Evolutionary conservation across 2,329 filamentous ascomycete genomes (phyloP).

Genomic region (Apiospora arundinis): DNA sequence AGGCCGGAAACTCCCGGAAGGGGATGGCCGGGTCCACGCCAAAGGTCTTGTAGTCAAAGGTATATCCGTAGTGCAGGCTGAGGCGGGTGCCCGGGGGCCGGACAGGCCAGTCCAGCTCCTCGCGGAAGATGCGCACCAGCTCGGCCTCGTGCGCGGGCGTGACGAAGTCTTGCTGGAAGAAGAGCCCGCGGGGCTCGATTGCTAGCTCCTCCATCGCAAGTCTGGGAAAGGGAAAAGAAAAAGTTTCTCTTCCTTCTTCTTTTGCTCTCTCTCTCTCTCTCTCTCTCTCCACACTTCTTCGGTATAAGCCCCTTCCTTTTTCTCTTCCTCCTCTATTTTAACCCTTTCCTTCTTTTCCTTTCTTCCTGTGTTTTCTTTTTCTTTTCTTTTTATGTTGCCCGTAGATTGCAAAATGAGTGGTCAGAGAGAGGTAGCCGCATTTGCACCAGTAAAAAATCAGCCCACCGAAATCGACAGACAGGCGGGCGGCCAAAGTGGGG

Average conservation of each 20-base stretch:
- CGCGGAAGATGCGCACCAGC: slow-evolving; percentile 51
- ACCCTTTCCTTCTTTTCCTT: background rate
- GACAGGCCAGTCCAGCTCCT: slow-evolving; percentile 54
- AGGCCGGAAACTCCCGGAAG: slow-evolving; percentile 57
- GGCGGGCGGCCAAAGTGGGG: slow-evolving; percentile 1
- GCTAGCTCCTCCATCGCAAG: slow-evolving; percentile 33
- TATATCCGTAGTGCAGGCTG: slow-evolving; percentile 62
- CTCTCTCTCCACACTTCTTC: background rate
- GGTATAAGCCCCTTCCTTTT: too few relatives aligned
- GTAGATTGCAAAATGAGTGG: background rate
- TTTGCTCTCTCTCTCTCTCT: too few relatives aligned
- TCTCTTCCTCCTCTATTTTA: background rate
- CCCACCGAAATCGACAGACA: background rate
- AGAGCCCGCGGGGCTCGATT: slow-evolving; percentile 45
- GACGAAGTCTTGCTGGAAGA: slow-evolving; percentile 56
- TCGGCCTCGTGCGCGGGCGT: slow-evolving; percentile 49
- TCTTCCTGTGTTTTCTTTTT: background rate
- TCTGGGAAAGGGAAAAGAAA: background rate
- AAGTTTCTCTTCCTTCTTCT: slow-evolving; percentile 4
- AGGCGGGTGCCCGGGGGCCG: slow-evolving; percentile 47
- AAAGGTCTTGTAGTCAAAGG: slow-evolving; percentile 65
- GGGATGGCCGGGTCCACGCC: slow-evolving; percentile 57
- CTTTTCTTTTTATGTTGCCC: background rate
- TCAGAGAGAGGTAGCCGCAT: background rate
- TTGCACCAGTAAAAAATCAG: background rate